Conservation (phyloP, 139 green algal genomes). For the Nannochloris sp. region DNA sequence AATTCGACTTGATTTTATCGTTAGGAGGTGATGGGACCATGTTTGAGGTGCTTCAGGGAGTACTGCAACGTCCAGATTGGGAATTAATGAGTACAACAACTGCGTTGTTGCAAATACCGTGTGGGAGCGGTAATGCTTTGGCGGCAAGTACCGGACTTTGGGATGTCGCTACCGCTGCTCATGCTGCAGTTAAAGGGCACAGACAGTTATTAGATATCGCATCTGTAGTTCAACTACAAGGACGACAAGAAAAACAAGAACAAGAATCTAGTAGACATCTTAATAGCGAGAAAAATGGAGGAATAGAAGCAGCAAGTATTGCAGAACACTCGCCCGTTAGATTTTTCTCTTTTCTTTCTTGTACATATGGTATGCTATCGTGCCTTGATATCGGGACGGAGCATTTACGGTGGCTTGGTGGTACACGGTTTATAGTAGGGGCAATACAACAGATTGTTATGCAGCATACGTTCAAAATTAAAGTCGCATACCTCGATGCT, state of each 20-base stretch:
- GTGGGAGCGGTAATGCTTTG: constrained; percentile 64
- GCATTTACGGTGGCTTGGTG: constrained; percentile 67
- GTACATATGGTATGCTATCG: constrained; percentile 60
- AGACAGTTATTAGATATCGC: constrained; percentile 48
- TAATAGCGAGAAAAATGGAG: no score
- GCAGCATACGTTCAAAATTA: not conserved
- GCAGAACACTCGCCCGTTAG: constrained; percentile 8
- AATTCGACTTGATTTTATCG: constrained; percentile 37
- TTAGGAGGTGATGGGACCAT: constrained; percentile 71
- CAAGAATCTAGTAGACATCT: no score
- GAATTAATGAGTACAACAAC: constrained; percentile 9
- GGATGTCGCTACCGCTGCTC: constrained; percentile 44
- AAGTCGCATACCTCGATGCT: constrained; percentile 18
- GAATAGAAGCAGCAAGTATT: no score
- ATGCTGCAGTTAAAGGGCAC: constrained; percentile 38
- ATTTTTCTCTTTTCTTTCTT: constrained; percentile 52
- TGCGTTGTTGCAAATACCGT: constrained; percentile 50
- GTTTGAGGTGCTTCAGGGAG: constrained; percentile 63
- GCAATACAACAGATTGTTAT: constrained; percentile 53
- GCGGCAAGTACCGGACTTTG: constrained; percentile 46
- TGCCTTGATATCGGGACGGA: constrained; percentile 77
- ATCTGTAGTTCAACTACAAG: constrained; percentile 50
- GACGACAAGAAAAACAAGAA: no score
- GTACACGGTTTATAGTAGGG: constrained; percentile 56
- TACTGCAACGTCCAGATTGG: constrained; percentile 65